A percentile compares a stretch with the other conserved stretches of the same genome.
These are phyloP conservation scores for Talaromyces islandicus DNA, from an alignment of 2,329 filamentous ascomycete species.

Conservation along the genomic window DNA sequence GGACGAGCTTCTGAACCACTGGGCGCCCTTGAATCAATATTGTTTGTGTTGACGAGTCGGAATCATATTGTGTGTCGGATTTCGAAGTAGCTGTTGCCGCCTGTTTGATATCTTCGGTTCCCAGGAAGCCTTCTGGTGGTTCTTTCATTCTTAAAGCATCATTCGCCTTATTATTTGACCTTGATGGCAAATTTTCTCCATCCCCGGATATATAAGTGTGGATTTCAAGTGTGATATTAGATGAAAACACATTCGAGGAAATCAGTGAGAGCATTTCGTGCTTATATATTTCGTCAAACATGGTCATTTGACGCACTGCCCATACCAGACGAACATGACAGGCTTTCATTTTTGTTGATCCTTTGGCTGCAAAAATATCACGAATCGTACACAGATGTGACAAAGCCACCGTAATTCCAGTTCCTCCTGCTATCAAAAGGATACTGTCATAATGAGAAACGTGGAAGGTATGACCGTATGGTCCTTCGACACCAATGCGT, in stretches of 20 bases:
- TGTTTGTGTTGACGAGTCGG: background rate
- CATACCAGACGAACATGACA: background rate
- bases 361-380: background rate
- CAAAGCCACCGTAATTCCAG: background rate
- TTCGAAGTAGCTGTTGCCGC: too few species aligned
- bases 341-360: too few species aligned
- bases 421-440: background rate
- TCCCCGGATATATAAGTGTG: background rate
- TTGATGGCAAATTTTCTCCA: background rate
- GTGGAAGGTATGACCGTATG: background rate
- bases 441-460: background rate
- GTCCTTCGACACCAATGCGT: background rate
- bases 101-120: too few species aligned
- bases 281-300: background rate
- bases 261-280: background rate
- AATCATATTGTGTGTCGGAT: background rate
- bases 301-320: background rate
- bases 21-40: background rate
- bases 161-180: too few species aligned
- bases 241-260: background rate
- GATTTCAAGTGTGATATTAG: background rate
- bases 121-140: too few species aligned
- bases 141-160: too few species aligned
- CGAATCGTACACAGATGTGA: background rate
- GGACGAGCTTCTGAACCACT: background rate